Conservation (phyloP, 2,329 filamentous ascomycete genomes). For the Fusarium secorum region DNA sequence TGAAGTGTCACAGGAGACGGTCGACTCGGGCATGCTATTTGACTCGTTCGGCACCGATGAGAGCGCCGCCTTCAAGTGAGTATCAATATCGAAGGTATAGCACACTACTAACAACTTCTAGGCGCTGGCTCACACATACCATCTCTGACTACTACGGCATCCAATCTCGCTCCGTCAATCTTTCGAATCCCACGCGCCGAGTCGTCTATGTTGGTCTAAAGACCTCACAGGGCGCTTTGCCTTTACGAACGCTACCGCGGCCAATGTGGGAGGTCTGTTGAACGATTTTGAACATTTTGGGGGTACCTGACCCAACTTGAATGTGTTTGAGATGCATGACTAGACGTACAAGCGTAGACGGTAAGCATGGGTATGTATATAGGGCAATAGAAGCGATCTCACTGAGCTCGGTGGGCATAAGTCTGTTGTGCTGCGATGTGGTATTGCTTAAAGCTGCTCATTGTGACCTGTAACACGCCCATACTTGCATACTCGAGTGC, state of each 20-base stretch:
- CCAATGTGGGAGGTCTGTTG: slow-evolving; percentile 70
- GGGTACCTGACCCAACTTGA: not conserved
- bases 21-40: slow-evolving; percentile 75
- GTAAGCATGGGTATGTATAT: slow-evolving; percentile 13
- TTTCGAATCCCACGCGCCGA: slow-evolving; percentile 73
- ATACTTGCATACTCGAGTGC: too few relatives aligned
- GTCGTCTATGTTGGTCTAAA: slow-evolving; percentile 85
- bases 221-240: slow-evolving; percentile 48
- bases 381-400: slow-evolving; percentile 34
- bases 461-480: not conserved
- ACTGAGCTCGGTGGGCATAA: slow-evolving; percentile 20
- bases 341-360: slow-evolving; percentile 33
- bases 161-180: slow-evolving; percentile 80
- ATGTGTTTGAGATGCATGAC: slow-evolving; percentile 1
- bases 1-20: slow-evolving; percentile 65
- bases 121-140: slow-evolving; percentile 91
- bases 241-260: slow-evolving; percentile 58
- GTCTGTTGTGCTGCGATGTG: slow-evolving; percentile 24
- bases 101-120: slow-evolving; percentile 46
- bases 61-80: slow-evolving; percentile 82
- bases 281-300: slow-evolving; percentile 23
- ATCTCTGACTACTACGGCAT: slow-evolving; percentile 93
- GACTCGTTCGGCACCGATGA: slow-evolving; percentile 80
- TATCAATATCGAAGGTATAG: slow-evolving; percentile 27
- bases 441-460: not conserved